Percentiles rank a stretch among this genome's conserved stretches.
Conservation (phyloP, 169 alveolate species). For the Plasmodium vivax region DNA sequence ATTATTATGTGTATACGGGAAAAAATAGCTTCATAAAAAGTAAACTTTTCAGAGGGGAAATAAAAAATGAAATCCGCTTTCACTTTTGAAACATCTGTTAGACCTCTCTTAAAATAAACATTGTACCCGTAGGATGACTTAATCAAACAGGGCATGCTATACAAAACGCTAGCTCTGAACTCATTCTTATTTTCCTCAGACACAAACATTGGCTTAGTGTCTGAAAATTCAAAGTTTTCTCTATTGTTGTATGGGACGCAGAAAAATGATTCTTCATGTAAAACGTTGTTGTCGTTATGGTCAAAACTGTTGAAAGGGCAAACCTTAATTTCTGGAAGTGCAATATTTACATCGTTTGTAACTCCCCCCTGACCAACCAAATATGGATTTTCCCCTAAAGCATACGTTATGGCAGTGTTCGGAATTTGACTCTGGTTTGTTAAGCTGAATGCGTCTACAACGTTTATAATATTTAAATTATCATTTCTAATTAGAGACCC, state of each 20-base stretch:
- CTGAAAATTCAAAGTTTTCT: slow-evolving; percentile 65
- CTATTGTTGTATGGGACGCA: slow-evolving; percentile 47
- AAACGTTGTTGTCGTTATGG: slow-evolving; percentile 5
- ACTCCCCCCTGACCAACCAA: slow-evolving; percentile 20
- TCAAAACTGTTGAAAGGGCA: slow-evolving; percentile 31
- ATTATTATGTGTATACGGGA: slow-evolving; percentile 67
- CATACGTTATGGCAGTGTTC: slow-evolving; percentile 41
- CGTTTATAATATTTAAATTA: slow-evolving; percentile 43
- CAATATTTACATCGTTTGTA: slow-evolving; percentile 46
- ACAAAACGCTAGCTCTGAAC: slow-evolving; percentile 17
- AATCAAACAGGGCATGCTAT: slow-evolving; percentile 69
- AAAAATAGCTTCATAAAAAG: slow-evolving; percentile 59
- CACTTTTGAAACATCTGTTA: slow-evolving; percentile 51
- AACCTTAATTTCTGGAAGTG: slow-evolving; percentile 63
- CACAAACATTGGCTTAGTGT: slow-evolving; percentile 37
- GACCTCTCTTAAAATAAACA: slow-evolving; percentile 60
- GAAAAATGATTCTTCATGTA: slow-evolving; percentile 32
- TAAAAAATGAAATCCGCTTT: slow-evolving; percentile 65
- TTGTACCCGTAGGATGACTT: slow-evolving; percentile 72
- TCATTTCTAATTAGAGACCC: slow-evolving; percentile 65
- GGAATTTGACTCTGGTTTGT: slow-evolving; percentile 46
- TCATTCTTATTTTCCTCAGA: slow-evolving; percentile 32
- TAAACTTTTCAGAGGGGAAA: slow-evolving; percentile 64
- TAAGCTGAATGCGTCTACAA: slow-evolving; percentile 39
- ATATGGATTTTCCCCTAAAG: slow-evolving; percentile 67